A percentile compares a stretch with the other conserved stretches of the same genome.
These are phyloP conservation scores for Trichophyton equinum DNA, from an alignment of 2,329 filamentous ascomycete species.

Conservation along the genomic window DNA sequence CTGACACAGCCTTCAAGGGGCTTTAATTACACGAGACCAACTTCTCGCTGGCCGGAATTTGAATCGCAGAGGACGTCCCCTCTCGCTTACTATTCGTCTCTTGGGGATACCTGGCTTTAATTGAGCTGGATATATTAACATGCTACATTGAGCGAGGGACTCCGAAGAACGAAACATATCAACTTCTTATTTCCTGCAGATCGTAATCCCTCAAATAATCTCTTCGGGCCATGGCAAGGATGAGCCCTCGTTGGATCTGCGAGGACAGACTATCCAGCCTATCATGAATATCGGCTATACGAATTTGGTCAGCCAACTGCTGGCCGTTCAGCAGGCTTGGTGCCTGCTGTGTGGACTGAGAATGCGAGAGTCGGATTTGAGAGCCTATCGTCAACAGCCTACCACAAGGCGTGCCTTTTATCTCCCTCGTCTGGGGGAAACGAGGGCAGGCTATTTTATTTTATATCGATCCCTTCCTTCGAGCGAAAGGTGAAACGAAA, in stretches of 20 bases:
- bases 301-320: not conserved
- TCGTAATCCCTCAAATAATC: constrained; percentile 3
- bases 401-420: not conserved
- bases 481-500: not conserved
- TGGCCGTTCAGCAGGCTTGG: not conserved
- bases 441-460: not conserved
- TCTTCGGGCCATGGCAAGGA: not conserved
- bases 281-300: constrained; percentile 1
- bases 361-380: not conserved
- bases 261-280: not conserved
- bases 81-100: not conserved
- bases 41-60: not conserved
- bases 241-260: not conserved
- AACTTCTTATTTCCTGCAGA: not conserved
- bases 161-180: not conserved
- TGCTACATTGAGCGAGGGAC: not conserved
- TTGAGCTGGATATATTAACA: not conserved
- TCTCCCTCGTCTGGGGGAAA: not conserved
- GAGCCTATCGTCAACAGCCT: not conserved
- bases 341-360: not conserved
- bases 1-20: not conserved
- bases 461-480: not conserved
- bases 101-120: not conserved
- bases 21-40: not conserved
- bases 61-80: not conserved